Conservation (phyloP, 768 basidiomycete species). For the Clathrus columnatus region DNA sequence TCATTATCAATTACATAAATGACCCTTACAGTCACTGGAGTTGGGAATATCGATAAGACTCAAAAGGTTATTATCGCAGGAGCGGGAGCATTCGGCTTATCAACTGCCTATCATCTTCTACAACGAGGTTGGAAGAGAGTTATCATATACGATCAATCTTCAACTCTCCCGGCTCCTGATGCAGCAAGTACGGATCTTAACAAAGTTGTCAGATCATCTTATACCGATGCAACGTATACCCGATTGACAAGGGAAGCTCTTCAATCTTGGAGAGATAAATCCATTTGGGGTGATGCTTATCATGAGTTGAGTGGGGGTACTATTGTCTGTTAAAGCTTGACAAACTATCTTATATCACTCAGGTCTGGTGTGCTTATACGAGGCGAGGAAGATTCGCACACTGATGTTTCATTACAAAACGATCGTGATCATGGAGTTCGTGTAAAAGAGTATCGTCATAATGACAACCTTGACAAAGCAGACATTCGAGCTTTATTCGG, state of each 20-base stretch:
- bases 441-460: slow-evolving; percentile 30
- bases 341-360: not conserved
- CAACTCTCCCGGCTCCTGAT: slow-evolving; percentile 67
- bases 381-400: slow-evolving; percentile 37
- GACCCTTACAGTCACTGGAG: too few relatives aligned
- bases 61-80: slow-evolving; percentile 57
- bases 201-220: slow-evolving; percentile 71
- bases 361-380: slow-evolving; percentile 45
- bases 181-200: slow-evolving; percentile 59
- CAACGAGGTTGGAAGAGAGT: slow-evolving; percentile 57
- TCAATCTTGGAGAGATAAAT: slow-evolving; percentile 52
- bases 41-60: not conserved
- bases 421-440: slow-evolving; percentile 50
- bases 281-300: slow-evolving; percentile 64
- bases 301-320: slow-evolving; percentile 74
- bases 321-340: not conserved
- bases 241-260: slow-evolving; percentile 72
- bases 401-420: slow-evolving; percentile 49
- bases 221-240: slow-evolving; percentile 60
- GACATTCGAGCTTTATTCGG: slow-evolving; percentile 48
- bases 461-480: too few relatives aligned
- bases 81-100: slow-evolving; percentile 80
- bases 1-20: too few relatives aligned
- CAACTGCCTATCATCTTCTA: slow-evolving; percentile 76
- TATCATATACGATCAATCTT: slow-evolving; percentile 67